phyloP scores from a whole-genome alignment of 2,329 filamentous ascomycete genomes.

The Aureobasidium pullulans region DNA sequence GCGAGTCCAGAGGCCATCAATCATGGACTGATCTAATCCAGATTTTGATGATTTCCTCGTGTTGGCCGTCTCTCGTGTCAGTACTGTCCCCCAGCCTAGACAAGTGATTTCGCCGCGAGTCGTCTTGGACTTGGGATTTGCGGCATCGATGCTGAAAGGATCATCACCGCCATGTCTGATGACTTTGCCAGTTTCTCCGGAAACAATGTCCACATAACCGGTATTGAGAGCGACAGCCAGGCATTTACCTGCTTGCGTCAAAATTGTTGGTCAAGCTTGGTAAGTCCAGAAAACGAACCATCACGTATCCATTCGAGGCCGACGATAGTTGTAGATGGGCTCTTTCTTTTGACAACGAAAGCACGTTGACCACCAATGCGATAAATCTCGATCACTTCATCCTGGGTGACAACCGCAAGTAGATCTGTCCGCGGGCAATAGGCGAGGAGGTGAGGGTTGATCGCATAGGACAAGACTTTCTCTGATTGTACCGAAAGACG shows the following conservation, averaged over 20 bases:
- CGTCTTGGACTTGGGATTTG: neutral
- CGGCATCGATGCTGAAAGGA: constrained; percentile 5
- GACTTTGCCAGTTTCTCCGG: constrained; percentile 72
- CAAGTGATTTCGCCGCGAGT: constrained; percentile 7
- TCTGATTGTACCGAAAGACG: constrained; percentile 36
- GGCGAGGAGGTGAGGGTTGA: constrained; percentile 53
- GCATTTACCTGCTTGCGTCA: constrained; percentile 6
- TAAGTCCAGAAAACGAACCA: constrained; percentile 20
- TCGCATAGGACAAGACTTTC: constrained; percentile 49
- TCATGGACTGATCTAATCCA: constrained; percentile 11
- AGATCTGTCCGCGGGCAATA: constrained; percentile 84
- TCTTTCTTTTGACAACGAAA: constrained; percentile 44
- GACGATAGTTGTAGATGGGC: constrained; percentile 27
- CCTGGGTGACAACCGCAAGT: constrained; percentile 61
- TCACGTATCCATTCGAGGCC: constrained; percentile 41
- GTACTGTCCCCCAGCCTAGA: constrained; percentile 13
- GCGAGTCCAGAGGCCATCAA: constrained; percentile 22
- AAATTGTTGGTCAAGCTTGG: neutral
- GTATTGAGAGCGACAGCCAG: constrained; percentile 81
- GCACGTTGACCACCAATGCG: constrained; percentile 68
- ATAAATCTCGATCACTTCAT: constrained; percentile 66
- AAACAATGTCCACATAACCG: constrained; percentile 67
- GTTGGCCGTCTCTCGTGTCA: neutral
- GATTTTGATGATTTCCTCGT: neutral
- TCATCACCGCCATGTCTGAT: constrained; percentile 54